Evolutionary conservation across 1,139 yeast species (phyloP), one percentile per base, ranked within the genome.

Genomic region (Saccharomyces hybrid): DNA sequence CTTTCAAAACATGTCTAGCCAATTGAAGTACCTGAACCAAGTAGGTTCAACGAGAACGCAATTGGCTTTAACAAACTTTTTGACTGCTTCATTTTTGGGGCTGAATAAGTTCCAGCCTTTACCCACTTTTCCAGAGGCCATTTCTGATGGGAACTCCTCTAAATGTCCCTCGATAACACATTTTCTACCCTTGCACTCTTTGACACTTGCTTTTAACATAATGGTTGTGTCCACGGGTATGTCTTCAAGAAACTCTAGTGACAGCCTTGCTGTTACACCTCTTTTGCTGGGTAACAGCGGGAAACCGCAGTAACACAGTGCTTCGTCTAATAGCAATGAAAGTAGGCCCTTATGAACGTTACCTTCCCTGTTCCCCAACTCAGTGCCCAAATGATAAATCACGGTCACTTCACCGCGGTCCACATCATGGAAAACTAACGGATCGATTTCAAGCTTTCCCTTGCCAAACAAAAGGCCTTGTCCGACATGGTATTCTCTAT

Each of bases 241-340:
- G 58, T 88, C 95, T 32, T 80, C 78, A 51, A 75, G 65, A 68
- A 88, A 93, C 57, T 86, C 77, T 16, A 93, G 76, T 14, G 79
- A 74, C 48, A 93, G 74, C 51, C 78, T 78, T 0, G 96, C 99
- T 0, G 99, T 93, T 19, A 93, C 97, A n/a, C 98, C 98, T 53
- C 85, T 77, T 55, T 82, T 80, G 54, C 84, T 82, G 1, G 99
- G 98, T n/a, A 93, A 75, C 32, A 78, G 73, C 4, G 91, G 83
- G 67, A 90, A 93, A 19, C 97, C 98, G 65, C 96, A 88, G 49
- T 83, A 78, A 64, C 97, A 89, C 48, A 93, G 75, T 0, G 88
- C 84, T 68, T 93, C 99, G 69, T 93, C 99, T 50, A 93, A 65
- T 42, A 93, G 72, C 1, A 97, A 85, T 1, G 97, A 82, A 2